phyloP scores from a whole-genome alignment of 2,329 filamentous ascomycete genomes.

The Penicillium brevicompactum region DNA sequence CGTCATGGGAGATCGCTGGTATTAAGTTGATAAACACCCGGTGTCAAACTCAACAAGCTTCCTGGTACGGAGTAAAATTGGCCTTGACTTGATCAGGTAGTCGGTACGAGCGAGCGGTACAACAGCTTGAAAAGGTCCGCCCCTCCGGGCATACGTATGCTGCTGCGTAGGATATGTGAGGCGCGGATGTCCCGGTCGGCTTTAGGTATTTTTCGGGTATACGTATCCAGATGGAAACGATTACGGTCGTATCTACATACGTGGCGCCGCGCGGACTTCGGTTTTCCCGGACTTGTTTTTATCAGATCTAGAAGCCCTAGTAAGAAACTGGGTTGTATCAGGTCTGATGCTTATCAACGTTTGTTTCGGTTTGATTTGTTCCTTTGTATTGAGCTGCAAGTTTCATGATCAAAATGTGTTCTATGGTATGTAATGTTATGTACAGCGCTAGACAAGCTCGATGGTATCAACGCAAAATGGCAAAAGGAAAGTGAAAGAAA shows the following conservation, averaged over 20 bases:
- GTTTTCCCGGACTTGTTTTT: background rate
- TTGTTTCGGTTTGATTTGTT: background rate
- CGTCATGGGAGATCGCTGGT: background rate
- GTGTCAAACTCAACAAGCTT: background rate
- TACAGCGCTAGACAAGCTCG: background rate
- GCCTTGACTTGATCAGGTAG: background rate
- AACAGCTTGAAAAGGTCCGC: background rate
- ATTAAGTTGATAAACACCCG: background rate
- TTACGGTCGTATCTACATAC: background rate
- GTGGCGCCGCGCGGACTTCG: background rate
- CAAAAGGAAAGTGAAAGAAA: slow-evolving; percentile 8
- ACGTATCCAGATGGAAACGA: slow-evolving; percentile 9
- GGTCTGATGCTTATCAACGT: background rate
- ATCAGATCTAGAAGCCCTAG: background rate
- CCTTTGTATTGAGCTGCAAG: background rate
- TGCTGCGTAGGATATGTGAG: background rate
- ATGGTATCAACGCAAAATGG: slow-evolving; percentile 1
- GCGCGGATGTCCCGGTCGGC: slow-evolving; percentile 5
- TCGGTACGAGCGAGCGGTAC: background rate
- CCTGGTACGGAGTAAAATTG: background rate
- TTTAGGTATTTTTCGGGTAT: slow-evolving; percentile 13
- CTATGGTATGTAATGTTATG: background rate
- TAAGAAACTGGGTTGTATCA: background rate
- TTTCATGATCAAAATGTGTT: background rate
- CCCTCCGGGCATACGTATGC: background rate